Base-by-base conservation (phyloP, 352 stramenopile species). In the Pythium oligandrum region DNA sequence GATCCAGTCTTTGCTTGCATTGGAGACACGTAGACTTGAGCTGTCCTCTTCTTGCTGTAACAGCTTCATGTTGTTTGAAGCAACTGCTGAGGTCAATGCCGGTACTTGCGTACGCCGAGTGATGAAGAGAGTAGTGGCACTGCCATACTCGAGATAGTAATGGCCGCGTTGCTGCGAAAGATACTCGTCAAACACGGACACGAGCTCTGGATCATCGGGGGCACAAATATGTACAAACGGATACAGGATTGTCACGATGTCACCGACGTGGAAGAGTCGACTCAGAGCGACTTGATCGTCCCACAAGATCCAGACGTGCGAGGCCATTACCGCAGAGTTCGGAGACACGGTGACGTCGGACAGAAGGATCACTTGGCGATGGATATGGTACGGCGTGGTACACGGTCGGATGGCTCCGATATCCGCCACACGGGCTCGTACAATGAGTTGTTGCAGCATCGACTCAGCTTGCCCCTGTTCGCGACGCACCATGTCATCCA, bases 101-200 rank as follows among this genome's bases (percentile, higher is more conserved):
- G 30, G 6, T 4, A 40, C 46, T 34, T 30, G 34, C 32, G 8
- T 38, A 2, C 37, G 37, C 26, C 32, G 40, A 34, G 44, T 54
- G 11, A 65, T 54, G 51, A 86, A 86, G 5, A 86, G 38, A 6
- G 82, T 73, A 0, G 75, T 88, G 2, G 69, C 73, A 45, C 58
- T 86, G 6, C 78, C 78, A 44, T 84, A 86, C 53, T 88, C 78
- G 17, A 88, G 61, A 54, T 83, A 88, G 62, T 81, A 88, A 5
- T 36, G 9, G 10, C 74, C 66, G 2, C 63, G 62, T 40, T 78
- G 70, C 44, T 80, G 71, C 12, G 67, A 83, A 30, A 75, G 72
- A 55, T 80, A 80, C 46, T 88, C 78, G 47, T 71, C 75, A 35
- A 83, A 69, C 32, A 88, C 73, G 50, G 74, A 66, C 1, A 66